A percentile compares a stretch with the other conserved stretches of the same genome.
These are phyloP conservation scores for Chalciporus sphaerocephalus DNA, from an alignment of 768 basidiomycete species.

Conservation along the genomic window DNA sequence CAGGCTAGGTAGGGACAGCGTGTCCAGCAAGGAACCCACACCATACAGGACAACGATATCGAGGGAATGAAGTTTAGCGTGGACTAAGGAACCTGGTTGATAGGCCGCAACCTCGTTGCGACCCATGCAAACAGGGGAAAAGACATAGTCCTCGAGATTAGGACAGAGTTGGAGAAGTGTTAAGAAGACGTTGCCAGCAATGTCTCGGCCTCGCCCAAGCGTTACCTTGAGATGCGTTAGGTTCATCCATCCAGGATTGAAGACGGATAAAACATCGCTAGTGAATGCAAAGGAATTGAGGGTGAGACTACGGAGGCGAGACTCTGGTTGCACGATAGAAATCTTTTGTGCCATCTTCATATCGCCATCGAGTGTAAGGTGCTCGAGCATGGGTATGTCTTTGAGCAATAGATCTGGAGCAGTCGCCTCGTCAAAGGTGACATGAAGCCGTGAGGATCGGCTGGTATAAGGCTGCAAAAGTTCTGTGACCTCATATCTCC, in stretches of 20 bases:
- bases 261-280: background rate
- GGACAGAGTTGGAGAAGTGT: conserved; percentile 19
- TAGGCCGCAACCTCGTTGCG: background rate
- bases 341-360: conserved; percentile 6
- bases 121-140: conserved; percentile 6
- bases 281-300: conserved; percentile 2
- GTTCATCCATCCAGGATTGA: conserved; percentile 16
- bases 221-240: conserved; percentile 12
- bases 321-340: conserved; percentile 3
- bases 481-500: conserved; percentile 21
- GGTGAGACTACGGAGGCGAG: conserved; percentile 13
- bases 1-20: conserved; percentile 15
- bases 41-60: conserved; percentile 8
- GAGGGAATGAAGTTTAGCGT: conserved; percentile 9
- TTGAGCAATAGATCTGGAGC: conserved; percentile 13
- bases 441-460: conserved; percentile 7
- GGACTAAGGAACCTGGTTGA: conserved; percentile 6
- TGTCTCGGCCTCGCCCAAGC: background rate
- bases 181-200: conserved; percentile 1
- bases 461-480: conserved; percentile 18
- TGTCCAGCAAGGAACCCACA: conserved; percentile 4
- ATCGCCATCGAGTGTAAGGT: conserved; percentile 14
- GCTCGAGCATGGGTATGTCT: conserved; percentile 17
- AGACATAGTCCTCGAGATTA: conserved; percentile 11
- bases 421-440: conserved; percentile 11